Evolutionary conservation across 257 asterid species (phyloP).

Genomic region (Osmanthus fragrans): DNA sequence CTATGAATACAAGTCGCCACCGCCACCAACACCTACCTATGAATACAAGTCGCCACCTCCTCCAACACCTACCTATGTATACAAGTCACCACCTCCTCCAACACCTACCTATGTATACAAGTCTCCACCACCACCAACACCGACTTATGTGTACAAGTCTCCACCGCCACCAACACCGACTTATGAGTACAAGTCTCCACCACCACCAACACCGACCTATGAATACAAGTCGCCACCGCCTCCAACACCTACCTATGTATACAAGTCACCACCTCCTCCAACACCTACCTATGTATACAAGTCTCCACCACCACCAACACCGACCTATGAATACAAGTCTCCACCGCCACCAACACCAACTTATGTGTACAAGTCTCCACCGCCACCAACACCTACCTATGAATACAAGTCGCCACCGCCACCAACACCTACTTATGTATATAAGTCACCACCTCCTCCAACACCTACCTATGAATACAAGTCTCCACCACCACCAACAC

Average conservation of each 20-base stretch:
- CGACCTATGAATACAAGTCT: not conserved
- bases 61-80: not conserved
- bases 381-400: constrained; percentile 6
- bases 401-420: constrained; percentile 16
- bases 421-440: constrained; percentile 10
- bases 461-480: not conserved
- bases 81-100: not conserved
- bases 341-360: constrained; percentile 12
- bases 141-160: constrained; percentile 5
- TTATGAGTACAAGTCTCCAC: not conserved
- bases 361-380: not conserved
- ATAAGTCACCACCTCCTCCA: constrained; percentile 24
- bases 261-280: constrained; percentile 26
- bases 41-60: not conserved
- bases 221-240: constrained; percentile 15
- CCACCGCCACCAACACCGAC: not conserved
- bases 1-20: constrained; percentile 6
- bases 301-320: constrained; percentile 15
- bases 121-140: not conserved
- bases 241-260: constrained; percentile 12
- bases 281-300: not conserved
- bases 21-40: not conserved
- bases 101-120: not conserved
- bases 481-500: constrained; percentile 9
- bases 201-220: not conserved